Evolutionary conservation across 768 basidiomycete species (phyloP).

Genomic region (Tylopilus sp.): DNA sequence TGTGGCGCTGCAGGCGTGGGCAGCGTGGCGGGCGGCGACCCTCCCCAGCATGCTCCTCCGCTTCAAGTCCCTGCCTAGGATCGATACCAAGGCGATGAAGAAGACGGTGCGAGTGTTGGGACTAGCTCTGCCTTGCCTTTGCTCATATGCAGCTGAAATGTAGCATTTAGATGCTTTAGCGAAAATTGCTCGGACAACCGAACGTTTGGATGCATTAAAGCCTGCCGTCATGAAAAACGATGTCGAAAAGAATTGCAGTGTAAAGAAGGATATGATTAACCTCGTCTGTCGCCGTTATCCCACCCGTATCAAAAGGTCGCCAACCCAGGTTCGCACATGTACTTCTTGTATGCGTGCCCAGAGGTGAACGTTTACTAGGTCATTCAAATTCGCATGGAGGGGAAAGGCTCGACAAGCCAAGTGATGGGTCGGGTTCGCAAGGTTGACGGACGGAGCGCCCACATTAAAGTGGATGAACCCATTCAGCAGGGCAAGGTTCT

Average conservation of each 20-base stretch:
- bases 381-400: slow-evolving; percentile 18
- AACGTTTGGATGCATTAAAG: slow-evolving; percentile 46
- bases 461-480: slow-evolving; percentile 25
- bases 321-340: slow-evolving; percentile 35
- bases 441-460: slow-evolving; percentile 37
- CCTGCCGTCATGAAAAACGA: slow-evolving; percentile 44
- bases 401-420: background rate
- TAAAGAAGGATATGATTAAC: slow-evolving; percentile 30
- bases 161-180: slow-evolving; percentile 45
- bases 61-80: slow-evolving; percentile 15
- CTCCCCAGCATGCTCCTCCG: slow-evolving; percentile 17
- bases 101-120: slow-evolving; percentile 24
- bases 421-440: slow-evolving; percentile 21
- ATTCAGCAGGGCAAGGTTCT: slow-evolving; percentile 16
- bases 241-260: slow-evolving; percentile 28
- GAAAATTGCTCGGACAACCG: slow-evolving; percentile 43
- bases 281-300: slow-evolving; percentile 41
- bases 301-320: slow-evolving; percentile 39
- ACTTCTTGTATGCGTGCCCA: background rate
- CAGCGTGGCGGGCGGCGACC: slow-evolving; percentile 36
- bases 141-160: background rate
- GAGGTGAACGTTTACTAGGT: slow-evolving; percentile 7
- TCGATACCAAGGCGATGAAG: slow-evolving; percentile 27
- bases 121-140: background rate
- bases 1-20: slow-evolving; percentile 46